Conservation (phyloP, 73 alveolate genomes). For the Paraurostyla sp. region DNA sequence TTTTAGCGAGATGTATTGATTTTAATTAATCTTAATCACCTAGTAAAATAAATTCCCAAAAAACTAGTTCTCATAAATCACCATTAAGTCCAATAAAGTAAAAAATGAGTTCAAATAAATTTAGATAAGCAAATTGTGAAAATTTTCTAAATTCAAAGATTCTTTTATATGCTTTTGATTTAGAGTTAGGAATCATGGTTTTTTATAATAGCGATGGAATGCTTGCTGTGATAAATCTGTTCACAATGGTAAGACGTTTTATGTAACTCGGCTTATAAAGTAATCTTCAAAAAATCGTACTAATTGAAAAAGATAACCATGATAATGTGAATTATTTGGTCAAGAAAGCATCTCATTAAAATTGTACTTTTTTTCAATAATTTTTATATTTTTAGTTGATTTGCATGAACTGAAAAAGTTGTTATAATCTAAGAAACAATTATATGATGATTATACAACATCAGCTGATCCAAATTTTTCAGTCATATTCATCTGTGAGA, state of each 20-base stretch:
- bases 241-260: constrained; percentile 39
- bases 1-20: constrained; percentile 17
- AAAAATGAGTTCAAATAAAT: neutral
- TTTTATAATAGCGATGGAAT: constrained; percentile 33
- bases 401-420: neutral
- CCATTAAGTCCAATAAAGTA: neutral
- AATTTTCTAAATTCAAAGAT: constrained; percentile 1
- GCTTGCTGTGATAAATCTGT: constrained; percentile 5
- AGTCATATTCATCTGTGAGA: constrained; percentile 23
- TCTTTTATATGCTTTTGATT: neutral
- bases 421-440: neutral
- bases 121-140: constrained; percentile 8
- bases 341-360: constrained; percentile 14
- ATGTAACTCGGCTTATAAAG: neutral
- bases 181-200: neutral
- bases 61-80: neutral
- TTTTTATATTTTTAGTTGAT: neutral
- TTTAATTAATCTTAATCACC: neutral
- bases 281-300: neutral
- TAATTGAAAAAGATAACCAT: constrained; percentile 40
- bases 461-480: constrained; percentile 42
- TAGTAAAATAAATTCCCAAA: neutral
- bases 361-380: neutral
- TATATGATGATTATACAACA: constrained; percentile 2
- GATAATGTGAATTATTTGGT: constrained; percentile 9